Base-by-base conservation (phyloP, 768 basidiomycete genomes). In the Grammothele lineata region DNA sequence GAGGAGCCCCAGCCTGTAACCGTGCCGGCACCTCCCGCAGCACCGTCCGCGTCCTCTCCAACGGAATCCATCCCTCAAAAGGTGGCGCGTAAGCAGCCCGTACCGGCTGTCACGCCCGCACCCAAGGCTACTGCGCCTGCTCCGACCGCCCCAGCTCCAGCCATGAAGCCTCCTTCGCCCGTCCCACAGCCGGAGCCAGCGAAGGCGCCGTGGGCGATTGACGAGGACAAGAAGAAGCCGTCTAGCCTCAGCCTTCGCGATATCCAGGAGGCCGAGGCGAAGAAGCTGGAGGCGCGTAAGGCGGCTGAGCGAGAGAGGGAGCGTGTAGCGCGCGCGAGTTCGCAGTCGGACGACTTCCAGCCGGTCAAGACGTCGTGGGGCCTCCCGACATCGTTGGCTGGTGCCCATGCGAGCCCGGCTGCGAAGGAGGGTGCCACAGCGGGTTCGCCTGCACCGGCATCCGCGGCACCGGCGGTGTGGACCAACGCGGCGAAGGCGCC, bases 251-350 rank as follows among this genome's bases (percentile, higher is more conserved):
- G 88, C 51, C 69, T 99, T 30, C 84, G 93, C 45, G 92, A 98
- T 47, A 99, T 99, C 37, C 96, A 99, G 64, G 92, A 96, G 56
- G 83, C 86, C 2, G 96, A 99, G 66, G 80, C 78, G 7, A 91
- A 81, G 67, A 85, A 83, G 58, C 74, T 78, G 2, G 92, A 91
- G 57, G 81, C 76, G 10, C 78, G 86, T 35, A 94, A 87, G 62
- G 75, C 74, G 19, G 80, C 78, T 17, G 85, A 91, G 53, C 78
- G 82, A 54, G 85, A 89, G 54, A 78, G 78, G 36, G 85, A 88
- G 49, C 77, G 79, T 26, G 66, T 72, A 10, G 71, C 76, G 40
- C 81, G 82, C 24, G 47, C 66, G 23, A 39, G 63, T 4, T 48
- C 69, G 17, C 43, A 69, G n/a, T 36, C 57, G 3, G 87, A 87